These are phyloP conservation scores for Penicillium cataractarum DNA, from an alignment of 495 filamentous ascomycete genomes.

Conservation along the genomic window DNA sequence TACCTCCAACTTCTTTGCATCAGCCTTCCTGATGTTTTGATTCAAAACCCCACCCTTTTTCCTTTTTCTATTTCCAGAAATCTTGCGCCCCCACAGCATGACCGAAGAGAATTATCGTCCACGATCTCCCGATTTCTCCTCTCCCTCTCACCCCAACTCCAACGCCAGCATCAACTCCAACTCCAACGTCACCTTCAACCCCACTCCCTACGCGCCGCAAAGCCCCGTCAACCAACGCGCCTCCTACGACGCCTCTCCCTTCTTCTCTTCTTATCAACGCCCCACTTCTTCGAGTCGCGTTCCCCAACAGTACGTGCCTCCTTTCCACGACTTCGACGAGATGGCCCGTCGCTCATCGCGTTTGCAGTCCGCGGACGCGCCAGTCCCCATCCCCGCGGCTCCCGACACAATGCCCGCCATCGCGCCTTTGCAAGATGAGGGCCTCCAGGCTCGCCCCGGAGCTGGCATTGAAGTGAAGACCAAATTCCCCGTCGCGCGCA, in stretches of 20 bases:
- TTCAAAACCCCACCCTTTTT: neutral
- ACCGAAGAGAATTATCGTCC: conserved; percentile 36
- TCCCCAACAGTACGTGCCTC: conserved; percentile 44
- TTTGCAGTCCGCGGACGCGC: conserved; percentile 39
- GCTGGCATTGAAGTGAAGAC: conserved; percentile 77
- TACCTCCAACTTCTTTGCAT: no score
- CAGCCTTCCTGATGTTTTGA: conserved; percentile 10
- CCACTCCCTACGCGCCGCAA: conserved; percentile 38
- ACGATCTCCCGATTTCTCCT: conserved; percentile 35
- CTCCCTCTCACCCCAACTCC: conserved; percentile 12
- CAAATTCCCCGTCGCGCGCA: conserved; percentile 95
- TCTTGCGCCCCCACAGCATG: conserved; percentile 23
- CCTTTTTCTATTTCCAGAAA: conserved; percentile 8
- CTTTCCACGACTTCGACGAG: conserved; percentile 37
- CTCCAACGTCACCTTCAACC: conserved; percentile 12
- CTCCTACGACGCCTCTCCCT: conserved; percentile 48
- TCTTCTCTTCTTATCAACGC: conserved; percentile 42
- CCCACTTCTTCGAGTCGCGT: conserved; percentile 30
- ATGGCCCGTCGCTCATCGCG: conserved; percentile 54
- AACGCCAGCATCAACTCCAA: neutral
- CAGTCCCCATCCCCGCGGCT: conserved; percentile 31
- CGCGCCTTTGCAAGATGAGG: conserved; percentile 40
- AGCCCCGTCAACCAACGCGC: conserved; percentile 43
- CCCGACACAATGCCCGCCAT: conserved; percentile 22
- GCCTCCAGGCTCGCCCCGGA: conserved; percentile 24